Conservation (phyloP, 179 eudicot species). For the Carnegiea gigantea region DNA sequence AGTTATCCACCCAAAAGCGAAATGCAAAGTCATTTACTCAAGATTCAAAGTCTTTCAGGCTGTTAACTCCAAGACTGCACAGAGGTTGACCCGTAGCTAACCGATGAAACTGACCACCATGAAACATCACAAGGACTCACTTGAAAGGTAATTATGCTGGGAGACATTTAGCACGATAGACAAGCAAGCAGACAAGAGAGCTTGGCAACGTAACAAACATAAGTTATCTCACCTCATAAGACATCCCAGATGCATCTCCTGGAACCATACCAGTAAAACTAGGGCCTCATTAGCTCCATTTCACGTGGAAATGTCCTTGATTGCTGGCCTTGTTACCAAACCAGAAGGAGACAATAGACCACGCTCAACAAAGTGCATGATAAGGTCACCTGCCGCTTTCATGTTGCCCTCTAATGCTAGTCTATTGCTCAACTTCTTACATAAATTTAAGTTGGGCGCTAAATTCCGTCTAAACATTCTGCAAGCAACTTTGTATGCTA, state of each 20-base stretch:
- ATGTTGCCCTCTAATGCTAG: slow-evolving; percentile 45
- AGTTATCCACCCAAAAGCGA: too few relatives aligned
- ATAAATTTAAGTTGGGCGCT: slow-evolving; percentile 62
- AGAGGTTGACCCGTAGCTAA: too few relatives aligned
- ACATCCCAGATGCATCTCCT: neutral
- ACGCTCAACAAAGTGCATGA: slow-evolving; percentile 64
- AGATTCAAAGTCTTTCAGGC: too few relatives aligned
- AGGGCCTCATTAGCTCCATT: neutral
- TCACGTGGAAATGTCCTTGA: neutral
- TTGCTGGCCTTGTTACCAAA: slow-evolving; percentile 4
- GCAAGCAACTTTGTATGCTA: slow-evolving; percentile 71
- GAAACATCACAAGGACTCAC: too few relatives aligned
- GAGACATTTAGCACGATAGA: slow-evolving; percentile 3
- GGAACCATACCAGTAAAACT: neutral
- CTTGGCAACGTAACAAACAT: neutral
- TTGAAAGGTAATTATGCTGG: neutral
- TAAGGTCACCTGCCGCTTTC: slow-evolving; percentile 67
- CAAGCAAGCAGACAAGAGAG: neutral
- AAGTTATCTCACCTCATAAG: neutral
- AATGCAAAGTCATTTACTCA: too few relatives aligned
- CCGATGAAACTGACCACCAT: too few relatives aligned
- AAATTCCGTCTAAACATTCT: slow-evolving; percentile 72
- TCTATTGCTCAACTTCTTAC: slow-evolving; percentile 54
- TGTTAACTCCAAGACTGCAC: too few relatives aligned
- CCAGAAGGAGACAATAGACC: slow-evolving; percentile 39